Evolutionary conservation across 768 basidiomycete species (phyloP).

Genomic region (Sistotremastrum suecicum): DNA sequence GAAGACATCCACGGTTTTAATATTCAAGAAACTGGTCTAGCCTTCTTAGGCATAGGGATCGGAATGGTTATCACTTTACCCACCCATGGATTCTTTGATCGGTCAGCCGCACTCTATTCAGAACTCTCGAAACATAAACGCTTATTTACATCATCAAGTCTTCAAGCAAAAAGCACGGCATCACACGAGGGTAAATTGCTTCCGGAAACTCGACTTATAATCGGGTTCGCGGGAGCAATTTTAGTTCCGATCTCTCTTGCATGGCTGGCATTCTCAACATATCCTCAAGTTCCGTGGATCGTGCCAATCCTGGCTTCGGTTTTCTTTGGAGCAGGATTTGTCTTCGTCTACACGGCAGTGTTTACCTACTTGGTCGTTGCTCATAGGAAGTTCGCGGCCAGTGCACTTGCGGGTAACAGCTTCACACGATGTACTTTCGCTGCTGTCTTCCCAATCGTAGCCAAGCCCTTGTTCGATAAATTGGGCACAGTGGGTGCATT

Average conservation of each 20-base stretch:
- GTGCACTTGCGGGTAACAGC: slow-evolving; percentile 55
- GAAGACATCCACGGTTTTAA: slow-evolving; percentile 34
- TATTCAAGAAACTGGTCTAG: slow-evolving; percentile 32
- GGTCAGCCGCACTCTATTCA: no score
- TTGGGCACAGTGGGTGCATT: slow-evolving; percentile 61
- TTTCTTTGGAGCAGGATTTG: slow-evolving; percentile 39
- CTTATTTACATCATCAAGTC: slow-evolving; percentile 14
- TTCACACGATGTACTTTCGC: slow-evolving; percentile 35
- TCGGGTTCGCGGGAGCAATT: slow-evolving; percentile 56
- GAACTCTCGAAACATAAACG: no score
- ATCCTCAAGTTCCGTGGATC: slow-evolving; percentile 31
- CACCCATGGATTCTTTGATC: slow-evolving; percentile 12
- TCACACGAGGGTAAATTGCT: slow-evolving; percentile 35
- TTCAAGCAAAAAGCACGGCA: slow-evolving; percentile 20
- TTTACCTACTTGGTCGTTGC: slow-evolving; percentile 46
- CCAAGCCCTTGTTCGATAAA: slow-evolving; percentile 32
- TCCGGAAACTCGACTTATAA: slow-evolving; percentile 49
- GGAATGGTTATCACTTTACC: slow-evolving; percentile 27
- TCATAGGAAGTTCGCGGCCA: slow-evolving; percentile 37
- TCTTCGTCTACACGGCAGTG: slow-evolving; percentile 53
- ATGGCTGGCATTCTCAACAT: slow-evolving; percentile 43
- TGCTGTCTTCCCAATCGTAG: slow-evolving; percentile 38
- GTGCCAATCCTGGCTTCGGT: slow-evolving; percentile 29
- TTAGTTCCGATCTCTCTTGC: slow-evolving; percentile 43
- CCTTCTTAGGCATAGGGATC: slow-evolving; percentile 37